phyloP scores from a whole-genome alignment of 139 green algal species.

The Nannochloris sp. region DNA sequence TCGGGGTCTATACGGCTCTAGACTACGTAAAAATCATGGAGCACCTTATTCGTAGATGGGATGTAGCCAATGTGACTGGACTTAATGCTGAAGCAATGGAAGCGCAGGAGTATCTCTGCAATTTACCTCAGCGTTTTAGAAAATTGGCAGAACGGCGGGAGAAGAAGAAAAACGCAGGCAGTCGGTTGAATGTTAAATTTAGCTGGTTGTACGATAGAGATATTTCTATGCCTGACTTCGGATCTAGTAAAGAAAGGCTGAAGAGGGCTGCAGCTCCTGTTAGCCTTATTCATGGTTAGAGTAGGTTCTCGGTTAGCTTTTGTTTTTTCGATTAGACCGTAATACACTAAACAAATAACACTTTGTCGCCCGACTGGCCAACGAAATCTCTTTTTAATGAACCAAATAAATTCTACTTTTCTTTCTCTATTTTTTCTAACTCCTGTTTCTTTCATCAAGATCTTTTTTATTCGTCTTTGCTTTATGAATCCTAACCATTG shows the following conservation, averaged over 20 bases:
- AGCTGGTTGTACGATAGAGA: constrained; percentile 25
- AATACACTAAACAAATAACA: too few relatives aligned
- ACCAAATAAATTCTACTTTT: not conserved
- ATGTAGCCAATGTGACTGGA: constrained; percentile 46
- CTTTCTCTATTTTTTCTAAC: not conserved
- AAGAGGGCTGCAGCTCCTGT: too few relatives aligned
- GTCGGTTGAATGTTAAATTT: constrained; percentile 8
- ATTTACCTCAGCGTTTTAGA: constrained; percentile 2
- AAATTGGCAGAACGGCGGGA: constrained; percentile 9
- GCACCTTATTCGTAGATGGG: constrained; percentile 77
- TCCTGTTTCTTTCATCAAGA: too few relatives aligned
- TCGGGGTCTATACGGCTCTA: constrained; percentile 58
- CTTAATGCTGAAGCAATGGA: constrained; percentile 52
- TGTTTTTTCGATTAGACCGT: too few relatives aligned
- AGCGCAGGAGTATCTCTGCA: constrained; percentile 45
- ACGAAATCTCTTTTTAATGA: not conserved
- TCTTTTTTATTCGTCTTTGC: not conserved
- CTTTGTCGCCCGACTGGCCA: too few relatives aligned
- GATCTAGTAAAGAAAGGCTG: too few relatives aligned
- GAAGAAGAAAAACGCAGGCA: constrained; percentile 5
- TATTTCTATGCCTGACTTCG: constrained; percentile 2
- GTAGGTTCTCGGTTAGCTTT: too few relatives aligned
- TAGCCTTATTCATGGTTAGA: too few relatives aligned
- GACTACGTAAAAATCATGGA: constrained; percentile 94
- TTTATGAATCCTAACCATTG: not conserved